phyloP scores from a whole-genome alignment of 2,329 filamentous ascomycete species.

The Grosmannia huntii region DNA sequence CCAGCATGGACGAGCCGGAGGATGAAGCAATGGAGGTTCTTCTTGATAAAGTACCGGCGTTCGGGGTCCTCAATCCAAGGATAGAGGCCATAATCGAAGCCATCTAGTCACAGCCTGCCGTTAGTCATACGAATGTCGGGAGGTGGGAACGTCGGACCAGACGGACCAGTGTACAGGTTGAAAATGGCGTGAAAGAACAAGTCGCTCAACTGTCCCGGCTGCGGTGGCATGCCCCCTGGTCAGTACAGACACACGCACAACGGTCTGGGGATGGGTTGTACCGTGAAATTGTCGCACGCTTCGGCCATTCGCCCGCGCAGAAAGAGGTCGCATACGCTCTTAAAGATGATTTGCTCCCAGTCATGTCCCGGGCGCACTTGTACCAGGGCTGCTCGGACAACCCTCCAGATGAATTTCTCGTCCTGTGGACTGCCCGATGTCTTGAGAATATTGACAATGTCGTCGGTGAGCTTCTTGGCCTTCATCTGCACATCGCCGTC shows the following conservation, averaged over 20 bases:
- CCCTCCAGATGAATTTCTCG: not conserved
- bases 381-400: not conserved
- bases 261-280: not conserved
- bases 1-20: not conserved
- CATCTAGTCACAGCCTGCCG: not conserved
- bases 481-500: no score
- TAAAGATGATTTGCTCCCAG: not conserved
- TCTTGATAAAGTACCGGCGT: not conserved
- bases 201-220: no score
- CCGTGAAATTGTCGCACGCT: no score
- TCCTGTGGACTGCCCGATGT: no score
- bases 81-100: no score
- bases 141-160: no score
- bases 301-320: not conserved
- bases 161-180: no score
- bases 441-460: no score
- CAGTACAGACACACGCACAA: not conserved
- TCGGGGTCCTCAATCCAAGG: not conserved
- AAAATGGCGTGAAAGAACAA: no score
- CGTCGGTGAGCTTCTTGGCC: no score
- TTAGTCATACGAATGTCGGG: no score
- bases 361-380: not conserved
- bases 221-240: not conserved
- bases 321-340: not conserved
- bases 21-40: not conserved